Evolutionary conservation across 768 basidiomycete species (phyloP).

Genomic region (Nevesoporus exiguus): DNA sequence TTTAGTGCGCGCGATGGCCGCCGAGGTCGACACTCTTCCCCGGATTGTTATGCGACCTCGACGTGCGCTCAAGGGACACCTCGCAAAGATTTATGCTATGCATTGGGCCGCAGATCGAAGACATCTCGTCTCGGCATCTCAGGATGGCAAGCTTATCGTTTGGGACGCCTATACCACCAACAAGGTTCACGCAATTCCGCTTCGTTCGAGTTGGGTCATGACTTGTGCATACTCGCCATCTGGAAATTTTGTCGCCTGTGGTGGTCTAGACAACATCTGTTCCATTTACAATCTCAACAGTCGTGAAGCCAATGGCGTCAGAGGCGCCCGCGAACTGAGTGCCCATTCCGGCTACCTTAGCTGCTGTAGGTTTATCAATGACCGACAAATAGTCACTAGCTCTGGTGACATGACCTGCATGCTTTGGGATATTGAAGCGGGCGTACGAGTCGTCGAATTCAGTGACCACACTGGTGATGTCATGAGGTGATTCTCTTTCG

Average conservation of each 20-base stretch:
- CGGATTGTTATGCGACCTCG: constrained; percentile 96
- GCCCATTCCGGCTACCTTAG: constrained; percentile 97
- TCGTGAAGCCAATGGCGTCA: constrained; percentile 67
- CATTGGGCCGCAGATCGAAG: constrained; percentile 98
- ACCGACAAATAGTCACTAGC: constrained; percentile 96
- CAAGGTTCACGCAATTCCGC: constrained; percentile 98
- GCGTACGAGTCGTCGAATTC: constrained; percentile 96
- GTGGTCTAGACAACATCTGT: constrained; percentile 98
- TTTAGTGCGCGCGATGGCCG: constrained; percentile 95
- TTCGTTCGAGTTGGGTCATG: constrained; percentile 99
- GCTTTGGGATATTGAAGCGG: constrained; percentile 99
- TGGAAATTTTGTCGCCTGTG: constrained; percentile 96
- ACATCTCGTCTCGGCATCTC: constrained; percentile 98
- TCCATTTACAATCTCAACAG: constrained; percentile 95
- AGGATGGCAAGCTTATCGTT: constrained; percentile 98
- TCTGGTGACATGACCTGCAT: constrained; percentile 99
- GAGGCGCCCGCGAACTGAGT: constrained; percentile 91
- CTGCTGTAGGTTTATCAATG: constrained; percentile 98
- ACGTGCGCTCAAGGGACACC: constrained; percentile 92
- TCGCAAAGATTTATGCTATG: constrained; percentile 99
- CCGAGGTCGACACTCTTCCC: constrained; percentile 92
- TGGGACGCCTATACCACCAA: constrained; percentile 99
- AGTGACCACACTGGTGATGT: constrained; percentile 99
- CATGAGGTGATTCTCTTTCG: constrained; percentile 73
- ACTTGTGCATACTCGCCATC: constrained; percentile 98